These are phyloP conservation scores for Metschnikowia koreensis DNA, from an alignment of 805 yeast genomes.

Conservation along the genomic window DNA sequence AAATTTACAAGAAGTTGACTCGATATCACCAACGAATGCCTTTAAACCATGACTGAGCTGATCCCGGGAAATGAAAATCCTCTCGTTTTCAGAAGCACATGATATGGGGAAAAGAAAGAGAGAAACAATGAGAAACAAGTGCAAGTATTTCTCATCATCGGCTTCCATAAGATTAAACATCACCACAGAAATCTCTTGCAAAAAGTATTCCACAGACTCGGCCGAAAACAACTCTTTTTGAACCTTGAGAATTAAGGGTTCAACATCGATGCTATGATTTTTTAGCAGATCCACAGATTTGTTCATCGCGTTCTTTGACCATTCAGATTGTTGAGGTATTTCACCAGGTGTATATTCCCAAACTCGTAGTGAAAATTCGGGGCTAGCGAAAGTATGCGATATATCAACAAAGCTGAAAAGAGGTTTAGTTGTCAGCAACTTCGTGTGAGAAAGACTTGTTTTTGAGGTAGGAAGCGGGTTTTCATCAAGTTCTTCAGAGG, in stretches of 20 bases:
- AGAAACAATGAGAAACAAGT: not conserved
- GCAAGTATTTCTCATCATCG: not conserved
- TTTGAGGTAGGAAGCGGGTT: no score
- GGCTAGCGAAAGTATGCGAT: not conserved
- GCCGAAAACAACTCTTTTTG: not conserved
- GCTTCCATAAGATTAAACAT: not conserved
- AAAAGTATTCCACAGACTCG: not conserved
- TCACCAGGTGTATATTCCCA: not conserved
- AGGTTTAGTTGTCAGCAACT: not conserved
- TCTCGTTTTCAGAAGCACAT: not conserved
- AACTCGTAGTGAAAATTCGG: not conserved
- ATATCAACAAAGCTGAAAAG: constrained; percentile 1
- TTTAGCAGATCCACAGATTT: not conserved
- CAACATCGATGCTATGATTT: not conserved
- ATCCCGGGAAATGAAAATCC: not conserved
- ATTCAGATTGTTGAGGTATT: not conserved
- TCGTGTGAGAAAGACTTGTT: not conserved
- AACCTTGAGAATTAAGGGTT: not conserved
- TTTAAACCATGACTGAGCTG: not conserved
- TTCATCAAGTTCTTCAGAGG: no score
- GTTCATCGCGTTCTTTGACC: not conserved
- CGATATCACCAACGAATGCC: not conserved
- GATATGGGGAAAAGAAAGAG: not conserved
- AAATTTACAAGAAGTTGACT: no score
- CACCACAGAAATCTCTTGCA: not conserved